Base-by-base conservation (phyloP, 2,329 filamentous ascomycete species). In the Dactylonectria estremocensis region DNA sequence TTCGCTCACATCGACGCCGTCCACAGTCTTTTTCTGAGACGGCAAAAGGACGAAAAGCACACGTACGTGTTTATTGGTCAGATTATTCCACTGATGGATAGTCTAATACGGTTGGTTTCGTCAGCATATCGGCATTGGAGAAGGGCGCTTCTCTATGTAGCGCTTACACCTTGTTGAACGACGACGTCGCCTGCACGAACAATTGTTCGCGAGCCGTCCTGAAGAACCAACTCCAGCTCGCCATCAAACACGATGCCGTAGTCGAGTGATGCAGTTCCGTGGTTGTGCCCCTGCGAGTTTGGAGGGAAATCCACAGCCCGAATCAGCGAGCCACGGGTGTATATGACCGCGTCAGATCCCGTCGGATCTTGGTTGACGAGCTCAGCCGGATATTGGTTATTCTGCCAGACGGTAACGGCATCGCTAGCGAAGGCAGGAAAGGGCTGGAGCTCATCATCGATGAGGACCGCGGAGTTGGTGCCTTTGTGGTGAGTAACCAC, bases 61-160 rank as follows among this genome's bases (percentile, higher is more conserved):
- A 11, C 55, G 43, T n/a, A 18, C 24, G 16, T 22, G 45, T 24
- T 49, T 48, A 22, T 59, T 11, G 6, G 56, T 48, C 6, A 35
- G 20, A 9, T 59, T 59, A 7, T 59, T 59, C 56, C 56, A 59
- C n/a, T 59, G 56, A 59, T 59, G 56, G 10, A 59, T 59, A n/a
- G 56, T 59, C 56, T 59, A n/a, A 13, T 22, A 24, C 10, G 5
- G n/a, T 49, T 9, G 22, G 28, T 8, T 13, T 13, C 18, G 43
- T 13, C 43, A 20, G 16, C 10, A 14, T 28, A n/a, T 43, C 14
- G 37, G 13, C 14, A 43, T 43, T 16, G 37, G 14, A 43, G 37
- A n/a, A 43, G 14, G 37, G 6, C 6, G 37, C 11, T 40, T 11
- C 2, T 11, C 16, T 16, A 11, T 14, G n/a, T 16, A 5, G 6